phyloP scores from a whole-genome alignment of 352 stramenopile species.

The Nothophytophthora sp. region DNA sequence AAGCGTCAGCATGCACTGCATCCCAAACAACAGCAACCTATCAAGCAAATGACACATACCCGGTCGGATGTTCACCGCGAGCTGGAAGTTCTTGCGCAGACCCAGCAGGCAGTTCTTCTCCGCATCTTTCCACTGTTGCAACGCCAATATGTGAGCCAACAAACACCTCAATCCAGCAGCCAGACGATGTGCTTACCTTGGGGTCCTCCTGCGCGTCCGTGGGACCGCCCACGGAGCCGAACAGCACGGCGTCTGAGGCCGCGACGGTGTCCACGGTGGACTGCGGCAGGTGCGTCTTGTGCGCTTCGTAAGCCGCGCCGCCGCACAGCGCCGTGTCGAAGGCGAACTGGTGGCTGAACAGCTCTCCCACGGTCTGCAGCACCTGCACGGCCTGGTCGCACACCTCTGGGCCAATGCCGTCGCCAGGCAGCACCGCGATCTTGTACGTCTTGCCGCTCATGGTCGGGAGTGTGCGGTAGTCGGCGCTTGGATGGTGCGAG shows the following conservation, averaged over 20 bases:
- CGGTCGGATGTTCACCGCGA: slow-evolving; percentile 98
- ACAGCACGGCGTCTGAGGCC: slow-evolving; percentile 90
- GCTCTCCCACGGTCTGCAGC: slow-evolving; percentile 76
- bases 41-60: slow-evolving; percentile 21
- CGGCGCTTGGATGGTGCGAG: no score
- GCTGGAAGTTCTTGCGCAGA: slow-evolving; percentile 97
- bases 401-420: slow-evolving; percentile 99
- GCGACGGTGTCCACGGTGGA: slow-evolving; percentile 93
- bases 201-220: slow-evolving; percentile 90
- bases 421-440: slow-evolving; percentile 96
- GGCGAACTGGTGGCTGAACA: slow-evolving; percentile 91
- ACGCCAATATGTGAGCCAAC: background rate
- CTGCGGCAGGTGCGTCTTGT: slow-evolving; percentile 93
- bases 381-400: slow-evolving; percentile 93
- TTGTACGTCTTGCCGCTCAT: slow-evolving; percentile 63
- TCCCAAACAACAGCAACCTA: no score
- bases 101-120: slow-evolving; percentile 97
- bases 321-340: slow-evolving; percentile 96
- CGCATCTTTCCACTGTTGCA: slow-evolving; percentile 76
- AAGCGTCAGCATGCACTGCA: no score
- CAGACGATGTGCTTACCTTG: slow-evolving; percentile 38
- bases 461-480: slow-evolving; percentile 1
- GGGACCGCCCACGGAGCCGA: slow-evolving; percentile 97
- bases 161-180: background rate
- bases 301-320: slow-evolving; percentile 93